A percentile compares a stretch with the other conserved stretches of the same genome.
Evolutionary conservation across 2,329 filamentous ascomycete genomes (phyloP).

Genomic region (Juglanconis sp.): DNA sequence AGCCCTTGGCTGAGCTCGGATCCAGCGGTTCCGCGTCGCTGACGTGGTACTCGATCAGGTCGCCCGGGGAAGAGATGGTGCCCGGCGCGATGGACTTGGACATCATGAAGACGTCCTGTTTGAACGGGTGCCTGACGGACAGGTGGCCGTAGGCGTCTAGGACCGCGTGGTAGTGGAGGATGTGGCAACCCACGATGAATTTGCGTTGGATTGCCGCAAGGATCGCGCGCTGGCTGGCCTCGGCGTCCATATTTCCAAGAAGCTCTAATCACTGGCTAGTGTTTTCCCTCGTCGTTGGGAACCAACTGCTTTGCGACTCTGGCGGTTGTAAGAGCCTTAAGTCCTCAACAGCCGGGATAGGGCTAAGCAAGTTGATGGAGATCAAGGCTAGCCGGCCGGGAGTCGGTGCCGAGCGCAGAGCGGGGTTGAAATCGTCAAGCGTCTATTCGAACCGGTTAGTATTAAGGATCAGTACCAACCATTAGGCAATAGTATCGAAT

Average conservation of each 20-base stretch:
- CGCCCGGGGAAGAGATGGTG: conserved; percentile 37
- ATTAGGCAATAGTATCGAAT: no score
- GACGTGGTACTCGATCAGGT: conserved; percentile 46
- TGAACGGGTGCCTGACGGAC: conserved; percentile 46
- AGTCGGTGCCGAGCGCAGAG: no score
- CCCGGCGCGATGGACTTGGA: conserved; percentile 45
- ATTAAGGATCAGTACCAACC: no score
- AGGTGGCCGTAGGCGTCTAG: conserved; percentile 55
- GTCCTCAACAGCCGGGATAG: no score
- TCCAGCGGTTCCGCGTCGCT: conserved; percentile 39
- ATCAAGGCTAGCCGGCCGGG: no score
- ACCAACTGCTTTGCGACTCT: no score
- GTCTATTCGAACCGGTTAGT: no score
- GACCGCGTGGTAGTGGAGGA: conserved; percentile 47
- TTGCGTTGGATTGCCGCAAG: conserved; percentile 13
- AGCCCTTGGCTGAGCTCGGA: conserved; percentile 35
- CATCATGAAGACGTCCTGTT: conserved; percentile 45
- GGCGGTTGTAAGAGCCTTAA: no score
- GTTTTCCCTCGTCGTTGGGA: no score
- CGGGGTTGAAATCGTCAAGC: no score
- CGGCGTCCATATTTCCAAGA: background rate
- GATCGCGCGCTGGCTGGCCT: background rate
- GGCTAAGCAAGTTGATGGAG: no score
- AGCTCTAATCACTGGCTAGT: no score
- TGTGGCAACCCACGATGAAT: conserved; percentile 45